Conservation (phyloP, 1,284 basidiomycete genomes). For the Leccinum griseonigrum region DNA sequence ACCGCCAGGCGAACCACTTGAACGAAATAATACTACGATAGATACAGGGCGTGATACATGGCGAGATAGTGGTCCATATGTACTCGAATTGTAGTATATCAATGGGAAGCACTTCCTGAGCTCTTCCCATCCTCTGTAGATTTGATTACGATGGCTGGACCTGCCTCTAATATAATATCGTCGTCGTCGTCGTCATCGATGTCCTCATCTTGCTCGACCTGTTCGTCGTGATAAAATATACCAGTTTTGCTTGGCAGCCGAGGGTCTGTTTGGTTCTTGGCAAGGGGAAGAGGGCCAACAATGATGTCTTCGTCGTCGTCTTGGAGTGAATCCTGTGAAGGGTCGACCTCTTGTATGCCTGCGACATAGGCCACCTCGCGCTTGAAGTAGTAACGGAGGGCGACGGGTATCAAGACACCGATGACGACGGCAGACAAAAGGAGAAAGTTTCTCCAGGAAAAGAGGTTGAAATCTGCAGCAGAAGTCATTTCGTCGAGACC, state of each 20-base stretch:
- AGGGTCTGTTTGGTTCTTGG: constrained; percentile 39
- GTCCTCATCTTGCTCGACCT: constrained; percentile 34
- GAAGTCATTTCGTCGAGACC: constrained; percentile 94
- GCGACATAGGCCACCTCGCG: constrained; percentile 50
- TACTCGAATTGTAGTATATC: constrained; percentile 16
- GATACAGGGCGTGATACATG: constrained; percentile 18
- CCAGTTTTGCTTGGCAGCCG: constrained; percentile 24
- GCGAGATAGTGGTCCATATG: constrained; percentile 9
- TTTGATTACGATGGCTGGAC: constrained; percentile 52
- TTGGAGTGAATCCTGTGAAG: constrained; percentile 23
- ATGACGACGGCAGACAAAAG: constrained; percentile 80
- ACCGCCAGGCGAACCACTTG: background rate
- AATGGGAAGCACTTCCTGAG: constrained; percentile 28
- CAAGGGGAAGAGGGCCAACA: constrained; percentile 42
- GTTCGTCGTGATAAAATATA: constrained; percentile 39
- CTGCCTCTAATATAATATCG: constrained; percentile 67
- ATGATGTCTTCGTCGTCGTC: constrained; percentile 46
- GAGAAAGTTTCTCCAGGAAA: constrained; percentile 86
- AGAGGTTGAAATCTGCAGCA: constrained; percentile 87
- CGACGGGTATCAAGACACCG: constrained; percentile 91
- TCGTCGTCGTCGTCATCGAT: constrained; percentile 40
- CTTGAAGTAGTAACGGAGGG: constrained; percentile 74
- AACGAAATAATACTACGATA: constrained; percentile 9
- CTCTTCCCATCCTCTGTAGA: constrained; percentile 26
- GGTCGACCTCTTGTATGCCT: constrained; percentile 39